Percentiles rank a stretch among this genome's conserved stretches.
phyloP scores from a whole-genome alignment of 2,329 filamentous ascomycete genomes.

The Keithomyces neogunnii region DNA sequence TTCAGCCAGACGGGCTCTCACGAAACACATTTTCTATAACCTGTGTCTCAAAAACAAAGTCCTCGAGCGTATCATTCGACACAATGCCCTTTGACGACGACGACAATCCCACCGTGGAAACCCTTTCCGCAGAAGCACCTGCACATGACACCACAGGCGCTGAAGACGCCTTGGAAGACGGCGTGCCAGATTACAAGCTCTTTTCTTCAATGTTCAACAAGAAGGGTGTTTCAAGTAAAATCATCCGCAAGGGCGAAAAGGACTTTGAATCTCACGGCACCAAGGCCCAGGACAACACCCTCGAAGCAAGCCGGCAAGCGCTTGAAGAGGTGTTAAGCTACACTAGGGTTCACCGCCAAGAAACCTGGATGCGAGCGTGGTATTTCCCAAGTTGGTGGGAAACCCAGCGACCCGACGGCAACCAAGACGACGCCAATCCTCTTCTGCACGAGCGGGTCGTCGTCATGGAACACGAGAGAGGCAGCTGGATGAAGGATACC shows the following conservation, averaged over 20 bases:
- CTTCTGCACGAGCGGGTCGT: conserved; percentile 45
- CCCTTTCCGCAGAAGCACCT: conserved; percentile 10
- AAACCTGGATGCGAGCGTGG: conserved; percentile 58
- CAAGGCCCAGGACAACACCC: conserved; percentile 64
- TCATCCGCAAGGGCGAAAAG: conserved; percentile 89
- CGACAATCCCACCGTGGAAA: conserved; percentile 25
- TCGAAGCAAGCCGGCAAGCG: conserved; percentile 74
- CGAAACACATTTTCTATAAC: too few species aligned
- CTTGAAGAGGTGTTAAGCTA: conserved; percentile 83
- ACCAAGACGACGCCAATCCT: conserved; percentile 12
- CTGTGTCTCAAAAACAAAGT: too few species aligned
- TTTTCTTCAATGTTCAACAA: conserved; percentile 47
- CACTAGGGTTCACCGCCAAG: conserved; percentile 64
- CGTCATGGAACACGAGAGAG: conserved; percentile 62
- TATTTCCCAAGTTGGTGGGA: conserved; percentile 60
- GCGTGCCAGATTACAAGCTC: conserved; percentile 80
- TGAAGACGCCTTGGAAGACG: conserved; percentile 64
- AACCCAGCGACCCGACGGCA: conserved; percentile 9
- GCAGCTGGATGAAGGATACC: conserved; percentile 66
- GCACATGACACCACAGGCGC: conserved; percentile 19
- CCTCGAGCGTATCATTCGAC: too few species aligned
- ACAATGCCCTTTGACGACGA: conserved; percentile 37
- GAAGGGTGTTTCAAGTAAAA: conserved; percentile 43
- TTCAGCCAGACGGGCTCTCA: too few species aligned
- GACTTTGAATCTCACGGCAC: conserved; percentile 95